Evolutionary conservation across 192 early-diverging fungal species (phyloP), one percentile per base, ranked within the genome.

Genomic region (Dissophora ornata): DNA sequence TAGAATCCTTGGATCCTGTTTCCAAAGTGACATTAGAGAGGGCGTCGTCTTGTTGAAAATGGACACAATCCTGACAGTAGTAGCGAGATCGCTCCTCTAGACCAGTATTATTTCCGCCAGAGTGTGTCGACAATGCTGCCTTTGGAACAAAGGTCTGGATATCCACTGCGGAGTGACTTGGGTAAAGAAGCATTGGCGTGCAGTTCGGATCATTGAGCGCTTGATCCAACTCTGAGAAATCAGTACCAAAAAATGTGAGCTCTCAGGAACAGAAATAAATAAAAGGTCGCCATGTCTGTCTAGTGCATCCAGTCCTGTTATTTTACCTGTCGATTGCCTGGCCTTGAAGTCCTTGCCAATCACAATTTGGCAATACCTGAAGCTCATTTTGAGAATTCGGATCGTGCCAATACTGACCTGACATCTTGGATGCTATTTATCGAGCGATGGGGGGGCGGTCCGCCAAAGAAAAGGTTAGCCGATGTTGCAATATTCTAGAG

Each of bases 371-470:
- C 79, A 80, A 33, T 80, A 61, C 13, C 71, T 80, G 47, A 80
- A 70, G 26, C 45, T 62, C 32, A 58, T 53, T 30, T 80, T 80
- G 4, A 80, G 57, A 7, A 80, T 80, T n/a, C 79, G 30, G 41
- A 80, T 67, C 0, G 79, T 80, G 2, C 79, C 79, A 32, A 80
- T 80, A 30, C 69, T 80, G 40, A 80, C 79, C 51, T 80, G 79
- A 30, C 79, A 80, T 53, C 68, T 65, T 40, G 79, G 68, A 26
- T 80, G 69, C 63, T 80, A 29, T 10, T 16, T 12, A 40, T 6
- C 1, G 16, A n/a, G n/a, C n/a, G n/a, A n/a, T n/a, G n/a, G n/a
- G n/a, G n/a, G n/a, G n/a, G n/a, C n/a, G n/a, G n/a, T n/a, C n/a
- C n/a, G n/a, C 19, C 13, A 41, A 24, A 34, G 22, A 19, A 33